Evolutionary conservation across 768 basidiomycete species (phyloP).

Genomic region (Mycena kentingensis): DNA sequence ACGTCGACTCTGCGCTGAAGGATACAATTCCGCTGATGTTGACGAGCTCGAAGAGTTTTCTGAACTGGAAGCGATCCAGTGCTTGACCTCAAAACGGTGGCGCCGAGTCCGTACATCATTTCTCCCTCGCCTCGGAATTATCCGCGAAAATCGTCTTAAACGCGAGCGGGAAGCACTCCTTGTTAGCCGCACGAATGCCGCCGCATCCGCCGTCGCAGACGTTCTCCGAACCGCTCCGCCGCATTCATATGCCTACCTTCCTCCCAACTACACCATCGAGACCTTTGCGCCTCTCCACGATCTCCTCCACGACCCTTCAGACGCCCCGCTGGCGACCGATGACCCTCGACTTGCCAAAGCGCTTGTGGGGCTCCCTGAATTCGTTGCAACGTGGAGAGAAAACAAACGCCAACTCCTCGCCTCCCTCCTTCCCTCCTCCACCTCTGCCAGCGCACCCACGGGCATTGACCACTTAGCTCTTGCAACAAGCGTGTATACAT

Average conservation of each 20-base stretch:
- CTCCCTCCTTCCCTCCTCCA: conserved; percentile 12
- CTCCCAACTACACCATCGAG: conserved; percentile 13
- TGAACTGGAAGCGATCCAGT: conserved; percentile 7
- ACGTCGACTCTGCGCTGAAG: conserved; percentile 11
- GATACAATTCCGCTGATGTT: conserved; percentile 1
- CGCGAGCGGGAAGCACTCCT: conserved; percentile 4
- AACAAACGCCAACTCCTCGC: conserved; percentile 20
- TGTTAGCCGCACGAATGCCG: background rate
- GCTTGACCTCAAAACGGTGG: conserved; percentile 17
- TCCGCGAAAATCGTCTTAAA: conserved; percentile 4
- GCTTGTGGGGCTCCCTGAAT: conserved; percentile 15
- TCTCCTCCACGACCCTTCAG: conserved; percentile 15
- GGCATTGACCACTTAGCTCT: conserved; percentile 14
- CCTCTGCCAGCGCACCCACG: background rate
- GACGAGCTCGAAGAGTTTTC: background rate
- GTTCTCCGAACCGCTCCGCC: conserved; percentile 18
- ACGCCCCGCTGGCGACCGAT: conserved; percentile 3
- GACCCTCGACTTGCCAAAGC: conserved; percentile 12
- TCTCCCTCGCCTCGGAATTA: conserved; percentile 6
- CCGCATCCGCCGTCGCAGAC: background rate
- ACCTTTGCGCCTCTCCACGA: conserved; percentile 7
- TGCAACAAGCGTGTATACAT: conserved; percentile 25
- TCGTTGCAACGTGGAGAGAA: conserved; percentile 18
- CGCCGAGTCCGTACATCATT: conserved; percentile 10
- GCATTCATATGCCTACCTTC: conserved; percentile 14